Conservation (phyloP, 805 yeast species). For the Metschnikowia kofuensis region DNA sequence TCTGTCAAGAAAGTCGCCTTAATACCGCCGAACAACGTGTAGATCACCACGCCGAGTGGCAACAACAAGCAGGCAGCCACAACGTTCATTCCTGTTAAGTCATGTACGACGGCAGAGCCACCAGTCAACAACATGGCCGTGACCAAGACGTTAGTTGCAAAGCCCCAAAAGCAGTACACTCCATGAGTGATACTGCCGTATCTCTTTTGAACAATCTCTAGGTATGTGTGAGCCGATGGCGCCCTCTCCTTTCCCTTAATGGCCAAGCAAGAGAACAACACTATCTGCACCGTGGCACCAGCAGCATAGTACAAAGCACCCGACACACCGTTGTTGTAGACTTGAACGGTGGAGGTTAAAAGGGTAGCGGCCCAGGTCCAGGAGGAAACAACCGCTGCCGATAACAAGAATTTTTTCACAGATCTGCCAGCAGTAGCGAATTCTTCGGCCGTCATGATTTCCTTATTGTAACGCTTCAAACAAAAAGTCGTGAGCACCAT, state of each 20-base stretch:
- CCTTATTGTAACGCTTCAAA: slow-evolving; percentile 75
- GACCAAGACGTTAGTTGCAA: slow-evolving; percentile 84
- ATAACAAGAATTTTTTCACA: slow-evolving; percentile 78
- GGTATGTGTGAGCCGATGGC: slow-evolving; percentile 87
- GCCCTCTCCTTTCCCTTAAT: slow-evolving; percentile 87
- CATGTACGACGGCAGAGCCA: slow-evolving; percentile 78
- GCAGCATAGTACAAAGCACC: slow-evolving; percentile 86
- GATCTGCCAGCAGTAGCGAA: slow-evolving; percentile 91
- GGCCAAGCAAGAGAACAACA: slow-evolving; percentile 81
- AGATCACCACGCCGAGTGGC: slow-evolving; percentile 68
- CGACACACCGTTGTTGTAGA: slow-evolving; percentile 69
- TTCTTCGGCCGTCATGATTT: slow-evolving; percentile 88
- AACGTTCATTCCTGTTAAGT: slow-evolving; percentile 78
- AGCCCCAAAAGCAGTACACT: slow-evolving; percentile 72
- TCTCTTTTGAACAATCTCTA: slow-evolving; percentile 78
- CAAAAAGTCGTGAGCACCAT: slow-evolving; percentile 76
- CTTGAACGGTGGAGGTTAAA: slow-evolving; percentile 72
- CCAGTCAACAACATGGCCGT: slow-evolving; percentile 92
- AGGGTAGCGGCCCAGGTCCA: slow-evolving; percentile 78
- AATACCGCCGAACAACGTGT: slow-evolving; percentile 44
- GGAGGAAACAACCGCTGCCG: slow-evolving; percentile 87
- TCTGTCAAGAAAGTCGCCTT: slow-evolving; percentile 47
- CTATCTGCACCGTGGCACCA: slow-evolving; percentile 88
- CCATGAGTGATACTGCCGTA: slow-evolving; percentile 76
- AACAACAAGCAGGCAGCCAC: slow-evolving; percentile 80